Evolutionary conservation across 2,329 filamentous ascomycete species (phyloP).

Genomic region (Stachybotrys elegans): DNA sequence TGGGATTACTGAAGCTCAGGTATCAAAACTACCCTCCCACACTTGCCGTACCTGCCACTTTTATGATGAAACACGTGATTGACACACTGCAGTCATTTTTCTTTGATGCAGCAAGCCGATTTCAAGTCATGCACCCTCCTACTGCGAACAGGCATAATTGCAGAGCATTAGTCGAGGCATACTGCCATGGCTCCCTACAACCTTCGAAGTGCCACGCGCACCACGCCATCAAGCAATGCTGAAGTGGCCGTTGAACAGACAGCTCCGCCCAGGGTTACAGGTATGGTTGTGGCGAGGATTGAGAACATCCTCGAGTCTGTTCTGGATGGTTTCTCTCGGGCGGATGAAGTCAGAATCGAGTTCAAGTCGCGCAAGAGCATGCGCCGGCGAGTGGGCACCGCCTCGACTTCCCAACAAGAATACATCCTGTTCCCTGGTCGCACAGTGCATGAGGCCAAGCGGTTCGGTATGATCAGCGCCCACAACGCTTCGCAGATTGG

Average conservation of each 20-base stretch:
- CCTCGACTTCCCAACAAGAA: constrained; percentile 9
- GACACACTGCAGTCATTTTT: no score
- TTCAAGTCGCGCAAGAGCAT: constrained; percentile 16
- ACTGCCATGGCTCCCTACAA: no score
- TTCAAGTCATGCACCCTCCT: not conserved
- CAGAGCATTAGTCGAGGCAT: not conserved
- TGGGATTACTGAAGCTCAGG: no score
- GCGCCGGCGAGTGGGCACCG: constrained; percentile 4
- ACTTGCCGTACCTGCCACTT: no score
- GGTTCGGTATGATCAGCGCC: constrained; percentile 39
- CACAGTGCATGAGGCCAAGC: constrained; percentile 40
- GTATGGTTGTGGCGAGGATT: constrained; percentile 26
- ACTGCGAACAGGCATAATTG: not conserved
- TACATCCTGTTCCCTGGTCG: constrained; percentile 42
- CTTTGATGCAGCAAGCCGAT: not conserved
- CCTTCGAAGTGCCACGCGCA: no score
- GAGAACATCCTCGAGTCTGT: constrained; percentile 27
- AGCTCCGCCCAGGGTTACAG: constrained; percentile 9
- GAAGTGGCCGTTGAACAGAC: no score
- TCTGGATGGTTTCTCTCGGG: constrained; percentile 18
- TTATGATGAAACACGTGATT: no score
- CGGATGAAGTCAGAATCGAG: constrained; percentile 20
- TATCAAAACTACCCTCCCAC: no score
- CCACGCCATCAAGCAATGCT: no score
- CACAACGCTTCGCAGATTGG: no score